These are phyloP conservation scores for Balakata baccata DNA, from an alignment of 345 rosid species.

Conservation along the genomic window DNA sequence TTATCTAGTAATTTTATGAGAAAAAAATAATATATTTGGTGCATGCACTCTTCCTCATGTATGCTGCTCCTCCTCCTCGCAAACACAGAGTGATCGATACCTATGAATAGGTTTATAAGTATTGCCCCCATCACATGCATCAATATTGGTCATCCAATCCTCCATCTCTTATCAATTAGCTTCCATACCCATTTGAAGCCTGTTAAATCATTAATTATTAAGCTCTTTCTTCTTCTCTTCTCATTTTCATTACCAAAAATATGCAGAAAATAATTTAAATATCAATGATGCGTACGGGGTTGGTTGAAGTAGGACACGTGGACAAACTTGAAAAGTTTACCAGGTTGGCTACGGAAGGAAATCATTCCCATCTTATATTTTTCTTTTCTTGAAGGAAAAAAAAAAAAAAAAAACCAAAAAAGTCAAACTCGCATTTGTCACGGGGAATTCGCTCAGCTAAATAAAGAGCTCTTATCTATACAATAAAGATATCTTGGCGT, in stretches of 20 bases:
- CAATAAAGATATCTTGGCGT: not conserved
- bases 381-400: too few relatives aligned
- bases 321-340: too few relatives aligned
- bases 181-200: not conserved
- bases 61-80: too few relatives aligned
- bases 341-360: too few relatives aligned
- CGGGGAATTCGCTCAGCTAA: constrained; percentile 20
- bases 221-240: not conserved
- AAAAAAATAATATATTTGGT: constrained; percentile 1
- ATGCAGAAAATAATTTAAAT: too few relatives aligned
- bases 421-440: not conserved
- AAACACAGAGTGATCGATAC: too few relatives aligned
- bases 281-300: not conserved
- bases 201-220: too few relatives aligned
- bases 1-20: too few relatives aligned
- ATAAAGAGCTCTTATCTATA: not conserved
- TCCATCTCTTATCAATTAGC: not conserved
- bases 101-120: too few relatives aligned
- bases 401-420: not conserved
- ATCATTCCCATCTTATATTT: too few relatives aligned
- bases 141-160: not conserved
- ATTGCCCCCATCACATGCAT: constrained; percentile 1
- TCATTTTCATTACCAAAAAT: not conserved
- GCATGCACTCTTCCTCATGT: constrained; percentile 36
- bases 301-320: not conserved